These are phyloP conservation scores for Castanea mollissima DNA, from an alignment of 306 rosid genomes.

Conservation along the genomic window DNA sequence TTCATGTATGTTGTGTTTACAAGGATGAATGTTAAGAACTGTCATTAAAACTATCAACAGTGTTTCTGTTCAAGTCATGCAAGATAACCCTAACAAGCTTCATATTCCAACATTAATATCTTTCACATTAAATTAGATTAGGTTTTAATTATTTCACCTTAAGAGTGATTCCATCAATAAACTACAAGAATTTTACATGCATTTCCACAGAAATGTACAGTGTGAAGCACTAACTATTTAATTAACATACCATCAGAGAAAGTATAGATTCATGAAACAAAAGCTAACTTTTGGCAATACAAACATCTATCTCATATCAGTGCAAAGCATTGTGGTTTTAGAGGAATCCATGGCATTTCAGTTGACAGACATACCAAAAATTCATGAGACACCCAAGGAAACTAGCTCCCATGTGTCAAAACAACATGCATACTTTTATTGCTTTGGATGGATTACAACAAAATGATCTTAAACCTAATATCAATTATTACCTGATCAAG, in stretches of 20 bases:
- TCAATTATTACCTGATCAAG: constrained; percentile 57
- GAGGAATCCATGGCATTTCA: no score
- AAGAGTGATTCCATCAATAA: background rate
- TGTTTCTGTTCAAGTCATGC: background rate
- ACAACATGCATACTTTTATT: constrained; percentile 12
- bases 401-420: background rate
- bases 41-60: background rate
- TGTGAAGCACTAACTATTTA: background rate
- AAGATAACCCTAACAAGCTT: background rate
- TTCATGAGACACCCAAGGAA: no score
- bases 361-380: no score
- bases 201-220: background rate
- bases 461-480: background rate
- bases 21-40: background rate
- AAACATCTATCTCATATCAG: background rate
- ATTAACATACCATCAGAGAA: background rate
- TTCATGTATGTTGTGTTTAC: background rate
- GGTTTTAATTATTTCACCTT: background rate
- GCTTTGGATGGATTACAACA: background rate
- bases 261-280: background rate
- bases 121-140: background rate
- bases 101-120: background rate
- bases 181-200: background rate
- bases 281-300: background rate
- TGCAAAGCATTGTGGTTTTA: background rate